Evolutionary conservation across 257 asterid species (phyloP), one percentile per base, ranked within the genome.

Genomic region (Solanum bulbocastanum): DNA sequence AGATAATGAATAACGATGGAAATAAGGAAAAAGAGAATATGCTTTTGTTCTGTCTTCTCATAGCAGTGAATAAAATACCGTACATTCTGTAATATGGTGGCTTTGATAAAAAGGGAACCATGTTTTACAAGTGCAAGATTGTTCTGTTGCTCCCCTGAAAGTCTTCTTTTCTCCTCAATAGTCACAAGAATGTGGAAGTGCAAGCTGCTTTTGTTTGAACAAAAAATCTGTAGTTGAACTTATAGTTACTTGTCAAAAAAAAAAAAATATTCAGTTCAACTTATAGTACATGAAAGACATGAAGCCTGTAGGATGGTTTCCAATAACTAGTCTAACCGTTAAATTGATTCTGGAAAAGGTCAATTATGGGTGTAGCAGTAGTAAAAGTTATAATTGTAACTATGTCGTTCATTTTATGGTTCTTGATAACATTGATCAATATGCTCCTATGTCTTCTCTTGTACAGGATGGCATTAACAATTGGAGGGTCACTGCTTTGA

Each of bases 401-500:
- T 81, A 4, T 44, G 3, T 81, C 5, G 85, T 46, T 10, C 42
- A 46, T 46, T 46, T 81, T 81, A 30, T 81, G 68, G 30, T 49
- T 46, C 69, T 44, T 81, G 85, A 18, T 46, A 82, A 14, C 65
- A 44, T 25, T 25, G 39, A 79, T 44, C 25, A 44, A 44, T 42
- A 42, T 44, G 40, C 85, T 82, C 37, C 7, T 49, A 65, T 6
- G 32, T n/a, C 1, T 84, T 76, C 22, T 42, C 10, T 87, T 89
- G 35, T 90, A 93, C 95, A 97, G 99, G 99, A 97, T 89, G 92
- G 36, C 42, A 88, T 97, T 39, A 58, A 96, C 92, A 97, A 97
- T 83, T 97, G 99, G 99, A 96, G 98, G 92, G 73, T 46, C 36
- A 94, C 98, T 36, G 94, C 99, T 49, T 94, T 97, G 62, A 88